Evolutionary conservation across 2,329 filamentous ascomycete species (phyloP).

Genomic region (Cadophora malorum): DNA sequence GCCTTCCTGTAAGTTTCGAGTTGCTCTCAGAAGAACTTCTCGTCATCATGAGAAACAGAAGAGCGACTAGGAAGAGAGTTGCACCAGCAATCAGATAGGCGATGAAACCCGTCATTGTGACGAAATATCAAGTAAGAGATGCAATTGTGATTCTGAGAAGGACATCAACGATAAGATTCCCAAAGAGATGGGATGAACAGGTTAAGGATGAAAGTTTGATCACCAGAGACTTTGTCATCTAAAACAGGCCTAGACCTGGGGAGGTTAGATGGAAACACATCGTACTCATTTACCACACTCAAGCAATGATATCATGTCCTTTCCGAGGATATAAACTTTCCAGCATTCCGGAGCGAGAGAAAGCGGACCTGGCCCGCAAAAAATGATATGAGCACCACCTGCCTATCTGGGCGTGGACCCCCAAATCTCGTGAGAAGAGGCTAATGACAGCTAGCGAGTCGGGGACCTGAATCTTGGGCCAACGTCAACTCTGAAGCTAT

Average conservation of each 20-base stretch:
- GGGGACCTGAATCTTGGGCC: neutral
- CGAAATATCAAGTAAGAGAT: neutral
- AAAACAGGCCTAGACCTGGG: neutral
- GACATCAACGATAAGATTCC: too few relatives aligned
- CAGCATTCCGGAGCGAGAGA: neutral
- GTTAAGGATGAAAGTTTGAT: neutral
- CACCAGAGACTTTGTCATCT: neutral
- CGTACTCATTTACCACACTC: neutral
- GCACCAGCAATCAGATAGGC: slow-evolving; percentile 11
- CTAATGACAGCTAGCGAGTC: neutral
- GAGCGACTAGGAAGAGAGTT: slow-evolving; percentile 6
- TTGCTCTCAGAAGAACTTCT: slow-evolving; percentile 23
- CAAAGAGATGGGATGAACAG: neutral
- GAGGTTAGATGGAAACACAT: neutral
- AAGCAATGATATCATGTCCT: neutral
- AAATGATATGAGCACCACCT: neutral
- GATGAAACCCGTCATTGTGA: slow-evolving; percentile 6
- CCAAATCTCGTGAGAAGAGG: slow-evolving; percentile 2
- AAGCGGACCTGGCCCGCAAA: neutral
- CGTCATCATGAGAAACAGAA: slow-evolving; percentile 27
- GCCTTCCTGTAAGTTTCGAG: slow-evolving; percentile 30
- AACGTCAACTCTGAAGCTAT: slow-evolving; percentile 7
- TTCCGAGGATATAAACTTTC: slow-evolving; percentile 12
- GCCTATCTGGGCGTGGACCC: slow-evolving; percentile 14
- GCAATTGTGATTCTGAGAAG: neutral